Evolutionary conservation across 768 basidiomycete genomes (phyloP), one percentile per base, ranked within the genome.

Genomic region (Hydnum rufescens): DNA sequence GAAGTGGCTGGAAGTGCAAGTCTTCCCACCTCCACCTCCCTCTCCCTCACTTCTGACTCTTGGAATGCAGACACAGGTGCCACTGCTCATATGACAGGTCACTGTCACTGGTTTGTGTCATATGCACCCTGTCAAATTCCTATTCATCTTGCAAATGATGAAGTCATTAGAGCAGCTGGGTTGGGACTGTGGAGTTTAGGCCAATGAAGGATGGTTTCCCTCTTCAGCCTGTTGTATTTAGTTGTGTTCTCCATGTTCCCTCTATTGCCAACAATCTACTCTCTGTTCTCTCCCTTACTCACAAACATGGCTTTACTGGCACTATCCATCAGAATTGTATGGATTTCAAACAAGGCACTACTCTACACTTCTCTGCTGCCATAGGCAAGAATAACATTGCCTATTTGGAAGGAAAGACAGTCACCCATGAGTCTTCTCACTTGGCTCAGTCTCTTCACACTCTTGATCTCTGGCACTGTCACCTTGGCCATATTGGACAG

Each of bases 241-340:
- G 5, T 16, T 18, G 28, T 51, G 53, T 60, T 23, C 48, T 60
- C 13, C 61, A 62, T 59, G 61, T 63, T n/a, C 61, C 61, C 6
- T 51, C 51, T 22, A 49, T 60, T 3, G 3, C 18, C n/a, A 58
- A 54, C 18, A 62, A 60, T 28, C 54, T 59, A 6, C 39, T 54
- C 0, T 50, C 60, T 52, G 57, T 61, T 3, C 42, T 62, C 2
- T 55, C 54, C 1, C 29, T 61, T 0, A 58, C 58, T 53, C 19
- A 42, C 0, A 28, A 55, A 4, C 22, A 39, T 2, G 25, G 34
- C 4, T 57, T 54, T 51, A 51, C 26, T 5, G 49, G 54, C 26
- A 25, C 23, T 8, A 47, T 47, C 23, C 16, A 47, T 8, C 6
- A 6, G 6, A 6, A 8, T 25, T 26, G 8, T 25, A 8, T 47